Evolutionary conservation across 495 filamentous ascomycete species (phyloP), one percentile per base, ranked within the genome.

Genomic region (Penicillium chermesinum): DNA sequence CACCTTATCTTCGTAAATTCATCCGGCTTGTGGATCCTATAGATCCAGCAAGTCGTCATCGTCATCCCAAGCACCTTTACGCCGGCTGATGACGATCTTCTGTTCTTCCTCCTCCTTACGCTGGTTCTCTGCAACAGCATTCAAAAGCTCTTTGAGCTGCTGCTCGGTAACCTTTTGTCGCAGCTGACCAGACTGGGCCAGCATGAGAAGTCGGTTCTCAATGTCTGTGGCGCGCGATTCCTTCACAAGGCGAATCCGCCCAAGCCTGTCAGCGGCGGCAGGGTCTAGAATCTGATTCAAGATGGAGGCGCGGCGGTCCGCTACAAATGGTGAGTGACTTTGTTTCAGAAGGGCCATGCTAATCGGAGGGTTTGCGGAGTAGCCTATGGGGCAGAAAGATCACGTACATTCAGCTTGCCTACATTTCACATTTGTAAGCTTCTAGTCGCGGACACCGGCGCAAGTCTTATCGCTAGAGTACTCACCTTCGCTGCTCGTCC

Each of bases 191-290:
- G 80, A 77, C 50, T 88, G 86, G 21, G 91, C 91, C 42, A 98
- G 78, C 84, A 85, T 89, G 66, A 98, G 88, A 27, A 98, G 79
- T 35, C 91, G 71, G 77, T 91, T 91, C 73, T 98, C 93, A 46
- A 97, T 80, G 58, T 96, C 89, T 37, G 76, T 76, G 27, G 93
- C 93, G 57, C 94, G 88, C 44, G 84, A 84, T 64, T 90, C 91
- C 68, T 96, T 97, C 47, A 97, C 93, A 46, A 98, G 82, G 12
- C 91, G 87, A 69, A 98, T 97, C 49, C 94, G 87, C 38, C 88
- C 89, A 8, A 98, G 77, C 13, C 93, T 86, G 70, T 98, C 93
- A 44, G 88, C 86, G 16, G 93, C 94, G 60, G 89, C 89, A 60
- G 94, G 91, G 50, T 87, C 81, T 45, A 97, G 88, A 76, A 98